Evolutionary conservation across 305 asterid species (phyloP).

Genomic region (Withania somnifera): DNA sequence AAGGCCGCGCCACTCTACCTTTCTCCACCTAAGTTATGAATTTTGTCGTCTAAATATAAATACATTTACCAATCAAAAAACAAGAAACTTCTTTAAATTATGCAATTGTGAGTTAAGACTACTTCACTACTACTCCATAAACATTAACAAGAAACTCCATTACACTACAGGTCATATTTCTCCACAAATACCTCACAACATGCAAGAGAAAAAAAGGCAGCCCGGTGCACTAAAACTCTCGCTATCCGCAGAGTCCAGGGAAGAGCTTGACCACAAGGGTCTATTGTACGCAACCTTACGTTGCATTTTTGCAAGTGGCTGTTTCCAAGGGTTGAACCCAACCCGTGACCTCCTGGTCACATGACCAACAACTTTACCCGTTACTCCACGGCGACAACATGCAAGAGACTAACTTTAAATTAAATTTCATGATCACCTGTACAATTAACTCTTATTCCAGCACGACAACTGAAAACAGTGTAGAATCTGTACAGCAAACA

Average conservation of each 20-base stretch:
- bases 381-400: too few relatives aligned
- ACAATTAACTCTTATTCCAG: background rate
- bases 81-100: background rate
- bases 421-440: background rate
- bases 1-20: too few relatives aligned
- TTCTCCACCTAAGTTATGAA: background rate
- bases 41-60: background rate
- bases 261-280: too few relatives aligned
- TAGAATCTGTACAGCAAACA: background rate
- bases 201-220: too few relatives aligned
- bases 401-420: background rate
- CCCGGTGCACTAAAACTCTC: too few relatives aligned
- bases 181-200: background rate
- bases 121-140: background rate
- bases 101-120: background rate
- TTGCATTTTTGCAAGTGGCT: too few relatives aligned
- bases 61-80: background rate
- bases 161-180: background rate
- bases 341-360: too few relatives aligned
- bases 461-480: background rate
- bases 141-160: background rate
- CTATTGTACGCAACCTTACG: too few relatives aligned
- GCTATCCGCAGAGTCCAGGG: too few relatives aligned
- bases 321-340: too few relatives aligned
- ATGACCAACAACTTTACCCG: too few relatives aligned